Conservation (phyloP, 2,329 filamentous ascomycete species). For the Pseudomassariella vexata region DNA sequence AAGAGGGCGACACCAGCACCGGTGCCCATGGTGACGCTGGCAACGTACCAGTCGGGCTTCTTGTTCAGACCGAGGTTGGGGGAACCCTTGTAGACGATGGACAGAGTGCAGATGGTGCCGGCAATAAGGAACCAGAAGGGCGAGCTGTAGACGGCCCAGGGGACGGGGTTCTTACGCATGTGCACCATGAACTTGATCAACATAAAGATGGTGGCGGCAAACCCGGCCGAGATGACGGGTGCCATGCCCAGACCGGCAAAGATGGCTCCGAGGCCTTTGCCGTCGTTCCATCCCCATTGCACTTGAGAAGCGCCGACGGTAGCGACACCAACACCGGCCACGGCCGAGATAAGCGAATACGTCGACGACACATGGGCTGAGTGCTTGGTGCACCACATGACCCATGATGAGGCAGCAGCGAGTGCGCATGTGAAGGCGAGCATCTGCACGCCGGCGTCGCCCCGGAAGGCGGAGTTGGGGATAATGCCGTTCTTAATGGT, state of each 20-base stretch:
- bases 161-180: constrained; percentile 63
- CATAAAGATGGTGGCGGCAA: constrained; percentile 64
- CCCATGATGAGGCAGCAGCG: constrained; percentile 63
- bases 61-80: constrained; percentile 59
- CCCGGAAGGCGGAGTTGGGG: constrained; percentile 49
- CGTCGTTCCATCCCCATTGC: constrained; percentile 64
- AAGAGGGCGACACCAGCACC: constrained; percentile 55
- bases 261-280: constrained; percentile 66
- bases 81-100: constrained; percentile 77
- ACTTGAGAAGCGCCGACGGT: constrained; percentile 56
- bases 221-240: constrained; percentile 58
- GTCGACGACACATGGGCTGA: constrained; percentile 69
- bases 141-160: constrained; percentile 67
- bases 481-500: constrained; percentile 80
- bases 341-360: constrained; percentile 64
- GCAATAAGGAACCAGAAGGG: constrained; percentile 76
- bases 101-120: constrained; percentile 67
- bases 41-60: constrained; percentile 64
- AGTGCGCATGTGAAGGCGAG: constrained; percentile 61
- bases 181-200: constrained; percentile 69
- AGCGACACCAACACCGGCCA: constrained; percentile 65
- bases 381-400: constrained; percentile 74
- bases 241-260: constrained; percentile 69
- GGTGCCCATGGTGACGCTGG: constrained; percentile 57
- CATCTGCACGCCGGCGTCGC: constrained; percentile 61